phyloP scores from a whole-genome alignment of 768 basidiomycete species.

The Sporobolomyces pararoseus region DNA sequence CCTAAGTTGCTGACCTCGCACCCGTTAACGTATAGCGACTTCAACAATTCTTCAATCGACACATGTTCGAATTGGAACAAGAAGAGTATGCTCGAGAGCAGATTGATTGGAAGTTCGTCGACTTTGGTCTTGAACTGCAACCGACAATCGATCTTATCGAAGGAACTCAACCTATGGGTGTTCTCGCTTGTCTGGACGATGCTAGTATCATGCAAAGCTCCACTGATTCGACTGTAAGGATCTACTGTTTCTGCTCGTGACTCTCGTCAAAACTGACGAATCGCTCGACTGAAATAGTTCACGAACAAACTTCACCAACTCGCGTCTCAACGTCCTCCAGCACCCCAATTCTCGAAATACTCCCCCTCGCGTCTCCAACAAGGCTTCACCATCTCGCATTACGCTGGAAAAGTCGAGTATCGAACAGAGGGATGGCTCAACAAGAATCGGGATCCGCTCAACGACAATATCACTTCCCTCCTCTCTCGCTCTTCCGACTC shows the following conservation, averaged over 20 bases:
- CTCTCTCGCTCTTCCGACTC: conserved; percentile 75
- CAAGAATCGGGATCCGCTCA: conserved; percentile 98
- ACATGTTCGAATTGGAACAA: conserved; percentile 99
- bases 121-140: conserved; percentile 94
- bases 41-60: conserved; percentile 97
- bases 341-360: conserved; percentile 64
- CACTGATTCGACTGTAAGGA: conserved; percentile 84
- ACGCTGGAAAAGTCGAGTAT: conserved; percentile 95
- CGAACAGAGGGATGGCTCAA: conserved; percentile 94
- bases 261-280: too few relatives aligned
- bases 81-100: conserved; percentile 95
- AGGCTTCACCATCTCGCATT: conserved; percentile 92
- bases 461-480: conserved; percentile 88
- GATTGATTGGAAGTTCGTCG: conserved; percentile 96
- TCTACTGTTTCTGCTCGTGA: too few relatives aligned
- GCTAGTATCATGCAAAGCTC: conserved; percentile 99
- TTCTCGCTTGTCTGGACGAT: conserved; percentile 89
- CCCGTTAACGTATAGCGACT: conserved; percentile 60
- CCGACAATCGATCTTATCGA: conserved; percentile 99
- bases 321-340: conserved; percentile 47
- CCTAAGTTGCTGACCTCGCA: neutral
- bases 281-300: conserved; percentile 17
- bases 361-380: conserved; percentile 81
- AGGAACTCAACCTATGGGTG: conserved; percentile 71
- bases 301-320: conserved; percentile 37